phyloP scores from a whole-genome alignment of 2,329 filamentous ascomycete species.

The Chrysosporium keratinophilum region DNA sequence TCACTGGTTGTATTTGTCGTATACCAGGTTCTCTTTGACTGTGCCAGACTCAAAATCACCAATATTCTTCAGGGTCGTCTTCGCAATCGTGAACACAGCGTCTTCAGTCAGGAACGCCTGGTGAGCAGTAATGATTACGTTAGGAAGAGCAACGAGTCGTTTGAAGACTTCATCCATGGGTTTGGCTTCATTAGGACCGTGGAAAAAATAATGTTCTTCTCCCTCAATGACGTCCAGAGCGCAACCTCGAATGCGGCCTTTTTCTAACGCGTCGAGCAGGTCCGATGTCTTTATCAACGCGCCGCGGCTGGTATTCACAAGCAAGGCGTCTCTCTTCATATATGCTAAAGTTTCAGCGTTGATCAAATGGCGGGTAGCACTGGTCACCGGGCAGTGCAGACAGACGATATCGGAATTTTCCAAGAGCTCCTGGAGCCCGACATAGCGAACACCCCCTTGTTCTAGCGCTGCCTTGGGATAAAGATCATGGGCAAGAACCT shows the following conservation, averaged over 20 bases:
- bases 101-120: conserved; percentile 61
- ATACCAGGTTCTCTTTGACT: conserved; percentile 9
- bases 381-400: conserved; percentile 56
- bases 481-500: conserved; percentile 51
- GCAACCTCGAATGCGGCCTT: conserved; percentile 48
- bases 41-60: conserved; percentile 23
- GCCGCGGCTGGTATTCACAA: conserved; percentile 60
- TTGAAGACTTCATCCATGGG: conserved; percentile 58
- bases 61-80: conserved; percentile 49
- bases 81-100: conserved; percentile 54
- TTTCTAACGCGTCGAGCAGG: conserved; percentile 52
- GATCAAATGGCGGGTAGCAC: conserved; percentile 51
- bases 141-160: conserved; percentile 57
- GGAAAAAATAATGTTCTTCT: conserved; percentile 51
- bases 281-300: conserved; percentile 52
- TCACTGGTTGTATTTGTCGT: conserved; percentile 12
- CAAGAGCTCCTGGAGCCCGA: conserved; percentile 47
- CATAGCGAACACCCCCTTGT: conserved; percentile 42
- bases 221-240: conserved; percentile 60
- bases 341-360: conserved; percentile 42
- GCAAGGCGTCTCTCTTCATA: conserved; percentile 51
- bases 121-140: conserved; percentile 56
- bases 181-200: conserved; percentile 54
- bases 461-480: conserved; percentile 43
- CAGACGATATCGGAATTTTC: conserved; percentile 50